Conservation (phyloP, 805 yeast genomes). For the Candida pseudofarinosa region DNA sequence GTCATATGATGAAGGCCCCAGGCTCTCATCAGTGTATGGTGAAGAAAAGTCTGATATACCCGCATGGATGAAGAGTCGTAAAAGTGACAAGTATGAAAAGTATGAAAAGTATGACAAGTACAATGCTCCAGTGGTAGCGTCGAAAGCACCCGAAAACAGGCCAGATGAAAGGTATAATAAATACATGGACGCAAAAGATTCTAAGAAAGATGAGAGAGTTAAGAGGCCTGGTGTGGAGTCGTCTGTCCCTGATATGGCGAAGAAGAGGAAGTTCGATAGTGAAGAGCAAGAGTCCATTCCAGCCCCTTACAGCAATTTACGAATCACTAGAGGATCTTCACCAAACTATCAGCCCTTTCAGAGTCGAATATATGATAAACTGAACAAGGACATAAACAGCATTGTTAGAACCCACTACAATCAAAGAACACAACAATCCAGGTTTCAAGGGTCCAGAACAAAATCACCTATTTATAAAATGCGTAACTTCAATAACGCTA, state of each 20-base stretch:
- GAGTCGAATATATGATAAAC: constrained; percentile 30
- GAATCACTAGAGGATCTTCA: constrained; percentile 20
- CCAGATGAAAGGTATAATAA: constrained; percentile 10
- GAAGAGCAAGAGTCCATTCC: constrained; percentile 7
- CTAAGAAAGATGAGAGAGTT: constrained; percentile 3
- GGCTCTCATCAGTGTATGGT: constrained; percentile 22
- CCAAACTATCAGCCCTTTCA: constrained; percentile 34
- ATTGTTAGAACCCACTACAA: constrained; percentile 84
- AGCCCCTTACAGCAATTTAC: constrained; percentile 19
- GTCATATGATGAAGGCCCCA: constrained; percentile 3
- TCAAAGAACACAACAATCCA: constrained; percentile 69
- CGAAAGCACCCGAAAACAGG: constrained; percentile 3
- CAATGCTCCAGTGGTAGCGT: constrained; percentile 16
- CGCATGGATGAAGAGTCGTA: constrained; percentile 35
- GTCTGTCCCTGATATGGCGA: neutral
- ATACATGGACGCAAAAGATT: constrained; percentile 5
- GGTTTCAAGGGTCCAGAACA: constrained; percentile 54
- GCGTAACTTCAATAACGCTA: constrained; percentile 86
- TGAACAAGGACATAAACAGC: constrained; percentile 48
- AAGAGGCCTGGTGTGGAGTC: constrained; percentile 3
- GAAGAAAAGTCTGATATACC: constrained; percentile 25
- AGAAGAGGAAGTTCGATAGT: constrained; percentile 5
- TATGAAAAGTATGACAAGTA: constrained; percentile 40
- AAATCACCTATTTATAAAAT: constrained; percentile 81
- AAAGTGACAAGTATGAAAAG: constrained; percentile 33